A percentile compares a stretch with the other conserved stretches of the same genome.
Conservation (phyloP, 2,329 filamentous ascomycete genomes). For the Pseudogymnoascus sp. region DNA sequence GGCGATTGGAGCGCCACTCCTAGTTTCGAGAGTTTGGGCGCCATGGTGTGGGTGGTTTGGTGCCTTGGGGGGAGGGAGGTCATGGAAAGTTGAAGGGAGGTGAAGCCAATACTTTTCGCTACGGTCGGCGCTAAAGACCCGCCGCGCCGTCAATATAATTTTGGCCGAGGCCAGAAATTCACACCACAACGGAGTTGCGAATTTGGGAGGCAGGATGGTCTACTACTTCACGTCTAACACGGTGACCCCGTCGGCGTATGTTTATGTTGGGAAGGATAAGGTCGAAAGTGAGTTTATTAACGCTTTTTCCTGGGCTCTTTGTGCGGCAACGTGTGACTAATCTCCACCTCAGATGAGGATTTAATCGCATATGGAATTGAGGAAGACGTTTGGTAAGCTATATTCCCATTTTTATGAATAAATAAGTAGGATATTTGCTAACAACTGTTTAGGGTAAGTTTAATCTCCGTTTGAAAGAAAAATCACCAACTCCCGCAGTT, state of each 20-base stretch:
- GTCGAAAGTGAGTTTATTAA: constrained; percentile 66
- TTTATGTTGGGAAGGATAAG: constrained; percentile 99
- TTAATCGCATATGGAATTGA: constrained; percentile 92
- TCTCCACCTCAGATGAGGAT: constrained; percentile 66
- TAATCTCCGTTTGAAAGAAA: constrained; percentile 2
- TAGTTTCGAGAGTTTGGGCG: constrained; percentile 28
- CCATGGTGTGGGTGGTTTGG: constrained; percentile 24
- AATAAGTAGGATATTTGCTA: background rate
- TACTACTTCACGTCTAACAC: constrained; percentile 89
- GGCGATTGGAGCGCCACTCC: constrained; percentile 24
- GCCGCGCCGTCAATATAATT: constrained; percentile 25
- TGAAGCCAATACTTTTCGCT: constrained; percentile 12
- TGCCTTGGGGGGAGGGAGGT: background rate
- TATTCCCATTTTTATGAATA: constrained; percentile 10
- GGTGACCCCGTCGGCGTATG: constrained; percentile 72
- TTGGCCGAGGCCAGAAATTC: constrained; percentile 8
- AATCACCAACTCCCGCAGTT: constrained; percentile 49
- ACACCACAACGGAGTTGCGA: background rate
- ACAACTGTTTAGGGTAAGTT: constrained; percentile 12
- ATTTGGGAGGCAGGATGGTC: constrained; percentile 55
- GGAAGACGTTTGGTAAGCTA: constrained; percentile 78
- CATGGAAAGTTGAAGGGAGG: constrained; percentile 7
- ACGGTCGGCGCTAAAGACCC: constrained; percentile 19
- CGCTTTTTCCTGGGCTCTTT: background rate
- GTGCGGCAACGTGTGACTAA: constrained; percentile 12